These are phyloP conservation scores for Chlorella sp. DNA, from an alignment of 139 green algal species.

Conservation along the genomic window DNA sequence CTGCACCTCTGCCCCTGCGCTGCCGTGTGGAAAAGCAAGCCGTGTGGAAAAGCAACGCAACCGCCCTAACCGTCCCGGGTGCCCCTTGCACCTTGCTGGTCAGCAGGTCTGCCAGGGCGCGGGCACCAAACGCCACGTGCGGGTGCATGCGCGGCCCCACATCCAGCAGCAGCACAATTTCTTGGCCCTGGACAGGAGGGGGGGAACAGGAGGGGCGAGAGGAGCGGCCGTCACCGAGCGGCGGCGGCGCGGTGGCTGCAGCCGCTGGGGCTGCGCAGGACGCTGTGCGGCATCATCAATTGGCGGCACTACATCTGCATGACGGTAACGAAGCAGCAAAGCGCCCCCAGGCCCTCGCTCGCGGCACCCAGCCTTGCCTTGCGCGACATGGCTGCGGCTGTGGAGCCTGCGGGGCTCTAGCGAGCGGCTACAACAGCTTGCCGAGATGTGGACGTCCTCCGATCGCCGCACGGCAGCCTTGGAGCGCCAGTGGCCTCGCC, in stretches of 20 bases:
- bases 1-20: too few relatives aligned
- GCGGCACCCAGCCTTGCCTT: not conserved
- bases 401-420: too few relatives aligned
- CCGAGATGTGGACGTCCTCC: too few relatives aligned
- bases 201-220: not conserved
- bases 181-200: constrained; percentile 18
- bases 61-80: not conserved
- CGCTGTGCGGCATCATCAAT: too few relatives aligned
- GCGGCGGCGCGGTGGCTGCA: not conserved
- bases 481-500: too few relatives aligned
- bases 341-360: not conserved
- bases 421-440: too few relatives aligned
- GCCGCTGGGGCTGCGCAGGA: too few relatives aligned
- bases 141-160: constrained; percentile 47
- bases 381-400: not conserved
- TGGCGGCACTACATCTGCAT: too few relatives aligned
- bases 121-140: constrained; percentile 22
- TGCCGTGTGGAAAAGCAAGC: too few relatives aligned
- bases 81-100: constrained; percentile 16
- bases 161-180: constrained; percentile 46
- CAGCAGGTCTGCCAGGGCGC: constrained; percentile 28
- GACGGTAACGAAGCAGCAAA: too few relatives aligned
- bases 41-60: not conserved
- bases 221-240: not conserved
- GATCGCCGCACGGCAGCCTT: too few relatives aligned